These are phyloP conservation scores for Fusarium phyllophilum DNA, from an alignment of 2,329 filamentous ascomycete species.

Conservation along the genomic window DNA sequence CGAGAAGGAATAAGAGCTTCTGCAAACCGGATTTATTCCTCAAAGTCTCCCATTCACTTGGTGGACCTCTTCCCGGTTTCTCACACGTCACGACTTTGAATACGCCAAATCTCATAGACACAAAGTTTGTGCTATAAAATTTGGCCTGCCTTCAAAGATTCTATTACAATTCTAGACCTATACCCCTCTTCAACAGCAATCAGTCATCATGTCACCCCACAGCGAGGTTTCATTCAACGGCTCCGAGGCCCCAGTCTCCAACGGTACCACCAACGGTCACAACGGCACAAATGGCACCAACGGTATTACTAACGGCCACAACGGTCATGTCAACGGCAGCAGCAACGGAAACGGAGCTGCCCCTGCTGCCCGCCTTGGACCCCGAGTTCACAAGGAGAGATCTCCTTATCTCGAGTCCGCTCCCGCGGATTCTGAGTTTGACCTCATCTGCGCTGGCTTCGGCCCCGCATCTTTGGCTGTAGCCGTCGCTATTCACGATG, in stretches of 20 bases:
- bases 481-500: conserved; percentile 87
- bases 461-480: conserved; percentile 91
- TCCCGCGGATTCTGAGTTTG: conserved; percentile 72
- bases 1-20: conserved; percentile 23
- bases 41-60: conserved; percentile 13
- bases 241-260: conserved; percentile 38
- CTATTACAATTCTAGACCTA: conserved; percentile 7
- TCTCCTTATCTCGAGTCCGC: conserved; percentile 39
- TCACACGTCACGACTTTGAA: conserved; percentile 18
- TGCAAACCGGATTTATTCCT: conserved; percentile 26
- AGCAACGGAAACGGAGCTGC: conserved; percentile 39
- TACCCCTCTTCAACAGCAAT: conserved; percentile 18
- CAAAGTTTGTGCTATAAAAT: conserved; percentile 13
- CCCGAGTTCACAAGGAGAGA: conserved; percentile 39
- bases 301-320: conserved; percentile 15
- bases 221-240: conserved; percentile 47
- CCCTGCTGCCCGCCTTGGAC: conserved; percentile 30
- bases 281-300: conserved; percentile 21
- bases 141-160: background rate
- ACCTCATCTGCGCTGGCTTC: conserved; percentile 91
- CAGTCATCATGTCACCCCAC: conserved; percentile 49
- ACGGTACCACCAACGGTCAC: conserved; percentile 27
- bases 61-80: background rate
- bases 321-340: conserved; percentile 26
- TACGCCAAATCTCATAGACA: conserved; percentile 6